Conservation (phyloP, 306 rosid genomes). For the Lupinus albus region DNA sequence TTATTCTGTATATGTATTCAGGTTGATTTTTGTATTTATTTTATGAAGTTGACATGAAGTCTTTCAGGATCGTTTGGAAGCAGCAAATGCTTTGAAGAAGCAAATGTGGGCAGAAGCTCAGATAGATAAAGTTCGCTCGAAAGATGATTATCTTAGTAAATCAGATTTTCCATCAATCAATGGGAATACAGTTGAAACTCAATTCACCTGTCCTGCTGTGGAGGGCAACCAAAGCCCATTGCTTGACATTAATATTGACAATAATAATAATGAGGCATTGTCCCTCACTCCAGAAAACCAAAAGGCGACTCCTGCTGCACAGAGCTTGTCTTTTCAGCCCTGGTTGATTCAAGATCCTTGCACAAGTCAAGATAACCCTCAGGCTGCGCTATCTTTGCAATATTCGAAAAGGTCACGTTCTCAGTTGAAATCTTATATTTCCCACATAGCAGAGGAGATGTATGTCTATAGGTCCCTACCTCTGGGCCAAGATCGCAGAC, state of each 20-base stretch:
- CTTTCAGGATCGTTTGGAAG: constrained; percentile 93
- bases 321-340: constrained; percentile 52
- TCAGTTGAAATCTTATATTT: constrained; percentile 81
- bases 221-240: constrained; percentile 81
- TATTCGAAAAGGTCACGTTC: constrained; percentile 88
- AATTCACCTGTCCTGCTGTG: constrained; percentile 46
- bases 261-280: constrained; percentile 53
- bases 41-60: constrained; percentile 45
- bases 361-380: constrained; percentile 63
- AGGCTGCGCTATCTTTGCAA: constrained; percentile 59
- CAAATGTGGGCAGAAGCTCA: constrained; percentile 99
- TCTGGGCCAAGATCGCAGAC: constrained; percentile 96
- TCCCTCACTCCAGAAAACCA: constrained; percentile 64
- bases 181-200: constrained; percentile 70
- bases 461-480: constrained; percentile 91
- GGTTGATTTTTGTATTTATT: constrained; percentile 11
- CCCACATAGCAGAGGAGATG: constrained; percentile 90
- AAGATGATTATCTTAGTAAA: constrained; percentile 67
- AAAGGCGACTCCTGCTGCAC: constrained; percentile 48
- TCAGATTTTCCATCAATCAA: constrained; percentile 59
- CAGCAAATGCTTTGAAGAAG: constrained; percentile 96
- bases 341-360: constrained; percentile 59
- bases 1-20: not conserved
- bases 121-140: constrained; percentile 76
- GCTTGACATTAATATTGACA: constrained; percentile 51